Conservation (phyloP, 2,329 filamentous ascomycete species). For the Fusarium sambucinum region DNA sequence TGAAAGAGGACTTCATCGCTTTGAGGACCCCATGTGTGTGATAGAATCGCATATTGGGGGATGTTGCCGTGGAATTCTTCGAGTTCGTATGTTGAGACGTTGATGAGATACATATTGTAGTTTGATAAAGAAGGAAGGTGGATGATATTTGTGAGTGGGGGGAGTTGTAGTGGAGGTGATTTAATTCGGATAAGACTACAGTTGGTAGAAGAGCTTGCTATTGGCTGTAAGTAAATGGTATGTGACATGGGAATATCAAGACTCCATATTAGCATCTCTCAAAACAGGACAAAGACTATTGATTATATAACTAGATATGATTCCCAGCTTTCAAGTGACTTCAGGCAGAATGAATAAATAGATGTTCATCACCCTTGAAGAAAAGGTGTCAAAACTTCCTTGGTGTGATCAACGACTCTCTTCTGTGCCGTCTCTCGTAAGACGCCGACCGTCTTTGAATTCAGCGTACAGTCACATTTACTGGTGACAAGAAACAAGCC, state of each 20-base stretch:
- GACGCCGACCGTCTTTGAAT: conserved; percentile 46
- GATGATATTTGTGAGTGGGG: neutral
- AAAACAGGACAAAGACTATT: neutral
- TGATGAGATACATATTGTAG: conserved; percentile 38
- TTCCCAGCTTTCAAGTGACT: neutral
- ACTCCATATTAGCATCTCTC: neutral
- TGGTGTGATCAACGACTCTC: conserved; percentile 53
- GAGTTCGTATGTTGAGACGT: conserved; percentile 20
- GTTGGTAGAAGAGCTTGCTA: neutral
- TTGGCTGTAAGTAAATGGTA: neutral
- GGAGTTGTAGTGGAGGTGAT: neutral
- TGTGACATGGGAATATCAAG: neutral
- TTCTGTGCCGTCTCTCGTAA: conserved; percentile 49
- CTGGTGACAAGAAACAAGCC: conserved; percentile 53
- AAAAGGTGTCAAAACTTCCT: conserved; percentile 46
- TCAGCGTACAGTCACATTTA: conserved; percentile 50
- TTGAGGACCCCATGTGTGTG: conserved; percentile 43
- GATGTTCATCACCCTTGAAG: neutral
- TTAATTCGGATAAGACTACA: neutral
- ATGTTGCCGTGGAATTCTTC: conserved; percentile 30
- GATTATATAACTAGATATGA: neutral
- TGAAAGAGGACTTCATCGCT: conserved; percentile 42
- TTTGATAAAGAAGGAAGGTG: neutral
- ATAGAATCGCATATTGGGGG: conserved; percentile 45
- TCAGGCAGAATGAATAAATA: neutral